Evolutionary conservation across 2,329 filamentous ascomycete species (phyloP).

Genomic region (Phialophora expanda): DNA sequence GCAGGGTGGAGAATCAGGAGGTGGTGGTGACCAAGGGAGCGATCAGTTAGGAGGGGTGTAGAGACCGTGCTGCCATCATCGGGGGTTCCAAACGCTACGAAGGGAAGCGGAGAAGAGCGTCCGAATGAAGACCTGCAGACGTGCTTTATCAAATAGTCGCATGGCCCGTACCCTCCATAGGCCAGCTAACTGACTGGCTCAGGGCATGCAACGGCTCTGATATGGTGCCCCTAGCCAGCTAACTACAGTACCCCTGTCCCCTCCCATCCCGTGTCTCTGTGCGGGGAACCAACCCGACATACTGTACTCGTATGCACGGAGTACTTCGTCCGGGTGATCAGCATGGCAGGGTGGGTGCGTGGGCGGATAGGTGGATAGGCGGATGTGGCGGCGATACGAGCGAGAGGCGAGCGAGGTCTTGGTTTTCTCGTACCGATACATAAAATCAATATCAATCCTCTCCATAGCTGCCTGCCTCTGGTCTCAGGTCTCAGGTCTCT

Average conservation of each 20-base stretch:
- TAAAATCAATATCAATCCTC: too few species aligned
- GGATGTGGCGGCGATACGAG: background rate
- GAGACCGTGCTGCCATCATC: too few species aligned
- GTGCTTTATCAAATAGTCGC: too few species aligned
- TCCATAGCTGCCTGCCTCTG: too few species aligned
- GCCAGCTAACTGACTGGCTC: background rate
- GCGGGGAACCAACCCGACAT: slow-evolving; percentile 2
- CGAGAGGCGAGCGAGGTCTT: too few species aligned
- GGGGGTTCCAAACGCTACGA: too few species aligned
- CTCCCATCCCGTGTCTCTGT: background rate
- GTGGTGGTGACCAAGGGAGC: slow-evolving; percentile 1
- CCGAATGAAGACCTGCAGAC: background rate
- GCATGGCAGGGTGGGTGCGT: background rate
- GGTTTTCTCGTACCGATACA: too few species aligned
- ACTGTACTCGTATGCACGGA: background rate
- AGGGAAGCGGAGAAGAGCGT: background rate
- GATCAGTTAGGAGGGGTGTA: too few species aligned
- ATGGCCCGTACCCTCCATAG: background rate
- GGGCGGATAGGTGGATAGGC: too few species aligned
- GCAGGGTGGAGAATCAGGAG: slow-evolving; percentile 4
- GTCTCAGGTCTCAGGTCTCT: too few species aligned
- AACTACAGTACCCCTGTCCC: background rate
- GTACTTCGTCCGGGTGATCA: background rate
- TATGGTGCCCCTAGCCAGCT: background rate
- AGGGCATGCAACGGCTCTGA: background rate